A percentile compares a stretch with the other conserved stretches of the same genome.
These are phyloP conservation scores for Podospora conica DNA, from an alignment of 495 filamentous ascomycete genomes.

Conservation along the genomic window DNA sequence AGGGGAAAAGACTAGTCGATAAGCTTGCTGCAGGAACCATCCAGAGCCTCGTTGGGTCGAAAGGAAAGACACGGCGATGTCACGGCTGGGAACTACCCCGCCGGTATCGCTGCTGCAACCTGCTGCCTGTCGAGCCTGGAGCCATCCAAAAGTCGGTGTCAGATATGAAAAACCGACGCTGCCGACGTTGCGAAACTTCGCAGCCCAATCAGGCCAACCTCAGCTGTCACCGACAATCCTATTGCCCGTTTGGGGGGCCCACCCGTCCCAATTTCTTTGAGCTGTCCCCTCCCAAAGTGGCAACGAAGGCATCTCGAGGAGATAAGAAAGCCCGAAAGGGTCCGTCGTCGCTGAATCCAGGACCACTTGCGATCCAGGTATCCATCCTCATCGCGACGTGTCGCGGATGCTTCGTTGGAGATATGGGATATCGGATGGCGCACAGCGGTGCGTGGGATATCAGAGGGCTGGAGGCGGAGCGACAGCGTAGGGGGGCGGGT, in stretches of 20 bases:
- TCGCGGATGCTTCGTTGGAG: not conserved
- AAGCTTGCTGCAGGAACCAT: conserved; percentile 13
- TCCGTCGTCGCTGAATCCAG: not conserved
- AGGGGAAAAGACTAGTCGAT: not conserved
- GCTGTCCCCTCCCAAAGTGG: not conserved
- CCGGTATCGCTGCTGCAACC: not conserved
- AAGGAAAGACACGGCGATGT: not conserved
- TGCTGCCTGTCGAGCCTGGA: conserved; percentile 1
- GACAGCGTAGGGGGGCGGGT: not conserved
- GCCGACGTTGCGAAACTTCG: not conserved
- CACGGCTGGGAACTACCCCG: not conserved
- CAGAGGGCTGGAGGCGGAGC: not conserved
- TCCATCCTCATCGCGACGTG: not conserved
- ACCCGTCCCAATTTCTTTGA: not conserved
- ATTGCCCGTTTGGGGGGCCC: not conserved
- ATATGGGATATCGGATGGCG: conserved; percentile 6
- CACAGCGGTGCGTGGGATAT: conserved; percentile 1
- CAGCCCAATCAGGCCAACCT: conserved; percentile 4
- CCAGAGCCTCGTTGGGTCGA: conserved; percentile 5
- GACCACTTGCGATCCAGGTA: not conserved
- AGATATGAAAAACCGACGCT: not conserved
- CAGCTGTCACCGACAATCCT: conserved; percentile 2
- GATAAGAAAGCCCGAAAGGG: conserved; percentile 2
- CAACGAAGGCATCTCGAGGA: not conserved
- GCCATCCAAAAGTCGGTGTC: not conserved